Percentiles rank a stretch among this genome's conserved stretches.
phyloP scores from a whole-genome alignment of 305 asterid genomes.

The Stenogyne calaminthoides region DNA sequence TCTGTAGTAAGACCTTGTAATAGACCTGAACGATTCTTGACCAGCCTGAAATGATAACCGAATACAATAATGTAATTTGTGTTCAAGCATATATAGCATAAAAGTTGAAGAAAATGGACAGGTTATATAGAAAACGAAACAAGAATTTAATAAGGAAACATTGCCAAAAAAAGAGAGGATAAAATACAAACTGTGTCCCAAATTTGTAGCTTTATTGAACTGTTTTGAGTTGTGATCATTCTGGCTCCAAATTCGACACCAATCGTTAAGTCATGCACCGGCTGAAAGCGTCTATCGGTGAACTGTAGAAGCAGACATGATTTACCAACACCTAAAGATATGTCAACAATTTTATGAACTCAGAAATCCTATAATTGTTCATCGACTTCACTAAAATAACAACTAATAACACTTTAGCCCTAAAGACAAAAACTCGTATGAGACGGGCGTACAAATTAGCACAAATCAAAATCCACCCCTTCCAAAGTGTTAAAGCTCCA shows the following conservation, averaged over 20 bases:
- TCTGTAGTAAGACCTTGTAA: constrained; percentile 83
- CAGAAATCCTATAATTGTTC: neutral
- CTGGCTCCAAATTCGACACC: constrained; percentile 84
- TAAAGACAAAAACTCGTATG: too few relatives aligned
- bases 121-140: neutral
- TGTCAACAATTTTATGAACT: neutral
- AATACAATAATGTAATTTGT: neutral
- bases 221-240: constrained; percentile 68
- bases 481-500: too few relatives aligned
- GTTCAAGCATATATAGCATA: too few relatives aligned
- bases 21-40: constrained; percentile 81
- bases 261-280: constrained; percentile 76
- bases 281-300: constrained; percentile 76
- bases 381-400: neutral
- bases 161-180: neutral
- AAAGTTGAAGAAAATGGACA: neutral
- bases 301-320: constrained; percentile 85
- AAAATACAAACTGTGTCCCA: constrained; percentile 72
- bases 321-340: constrained; percentile 73
- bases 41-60: constrained; percentile 59
- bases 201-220: constrained; percentile 66
- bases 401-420: too few relatives aligned
- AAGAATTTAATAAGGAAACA: neutral
- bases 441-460: too few relatives aligned
- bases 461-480: too few relatives aligned